These are phyloP conservation scores for Puccinia horiana DNA, from an alignment of 1,284 basidiomycete species.

Conservation along the genomic window DNA sequence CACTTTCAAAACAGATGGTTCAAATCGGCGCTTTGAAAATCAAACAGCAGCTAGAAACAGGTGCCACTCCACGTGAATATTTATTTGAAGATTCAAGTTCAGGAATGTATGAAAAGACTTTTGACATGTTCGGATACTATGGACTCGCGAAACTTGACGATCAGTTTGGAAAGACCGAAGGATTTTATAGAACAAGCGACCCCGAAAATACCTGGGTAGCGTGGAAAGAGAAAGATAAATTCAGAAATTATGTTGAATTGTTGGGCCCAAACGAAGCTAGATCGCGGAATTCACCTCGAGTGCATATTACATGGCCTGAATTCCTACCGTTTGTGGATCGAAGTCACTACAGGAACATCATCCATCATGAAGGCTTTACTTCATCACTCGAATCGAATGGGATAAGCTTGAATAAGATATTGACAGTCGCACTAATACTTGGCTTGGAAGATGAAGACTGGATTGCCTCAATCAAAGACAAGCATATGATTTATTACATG, in stretches of 20 bases:
- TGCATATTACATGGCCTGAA: not conserved
- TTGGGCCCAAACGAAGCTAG: not conserved
- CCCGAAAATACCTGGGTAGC: not conserved
- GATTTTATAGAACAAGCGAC: not conserved
- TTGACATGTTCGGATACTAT: constrained; percentile 1
- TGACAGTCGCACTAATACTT: not conserved
- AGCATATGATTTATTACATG: not conserved
- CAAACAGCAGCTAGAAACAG: not conserved
- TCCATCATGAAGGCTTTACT: not conserved
- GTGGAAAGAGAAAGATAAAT: not conserved
- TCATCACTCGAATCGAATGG: not conserved
- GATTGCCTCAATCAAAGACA: not conserved
- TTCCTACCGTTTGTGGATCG: not conserved
- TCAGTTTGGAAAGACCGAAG: not conserved
- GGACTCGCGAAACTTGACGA: not conserved
- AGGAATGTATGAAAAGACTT: not conserved
- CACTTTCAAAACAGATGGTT: not conserved
- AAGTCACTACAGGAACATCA: not conserved
- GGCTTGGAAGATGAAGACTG: not conserved
- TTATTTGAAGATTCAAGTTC: not conserved
- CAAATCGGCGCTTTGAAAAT: not conserved
- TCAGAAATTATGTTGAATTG: not conserved
- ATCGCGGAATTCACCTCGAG: not conserved
- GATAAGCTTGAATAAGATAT: not conserved
- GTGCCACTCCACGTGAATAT: not conserved